These are phyloP conservation scores for Allomyces macrogynus DNA, from an alignment of 192 early-diverging fungal species.

Conservation along the genomic window DNA sequence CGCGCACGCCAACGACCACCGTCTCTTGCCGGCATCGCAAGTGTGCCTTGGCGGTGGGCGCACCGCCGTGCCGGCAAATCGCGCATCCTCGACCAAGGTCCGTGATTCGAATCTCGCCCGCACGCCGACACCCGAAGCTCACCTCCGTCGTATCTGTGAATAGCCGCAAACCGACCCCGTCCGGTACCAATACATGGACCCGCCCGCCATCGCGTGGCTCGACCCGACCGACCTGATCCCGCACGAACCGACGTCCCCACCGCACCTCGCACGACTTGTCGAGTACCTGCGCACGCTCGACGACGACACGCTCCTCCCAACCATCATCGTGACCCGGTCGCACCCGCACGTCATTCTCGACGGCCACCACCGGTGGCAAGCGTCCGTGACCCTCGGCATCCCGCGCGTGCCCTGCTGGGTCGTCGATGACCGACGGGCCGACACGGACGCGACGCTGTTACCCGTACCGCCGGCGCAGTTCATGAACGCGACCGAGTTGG, in stretches of 20 bases:
- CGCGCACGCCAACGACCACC: background rate
- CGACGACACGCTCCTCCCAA: background rate
- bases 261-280: background rate
- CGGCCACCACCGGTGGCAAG: background rate
- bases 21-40: background rate
- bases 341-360: background rate
- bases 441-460: background rate
- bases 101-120: background rate
- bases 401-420: constrained; percentile 1
- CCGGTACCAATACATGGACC: background rate
- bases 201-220: background rate
- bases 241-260: background rate
- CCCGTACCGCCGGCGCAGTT: background rate
- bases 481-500: background rate
- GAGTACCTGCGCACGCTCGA: background rate
- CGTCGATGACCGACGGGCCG: background rate
- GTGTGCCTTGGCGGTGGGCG: background rate
- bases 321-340: background rate
- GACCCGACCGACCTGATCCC: background rate
- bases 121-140: background rate
- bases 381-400: background rate
- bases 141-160: background rate
- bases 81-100: too few species aligned
- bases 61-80: background rate
- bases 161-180: background rate